Evolutionary conservation across 148 eudicot genomes (phyloP).

Genomic region (Persicaria maculosa): DNA sequence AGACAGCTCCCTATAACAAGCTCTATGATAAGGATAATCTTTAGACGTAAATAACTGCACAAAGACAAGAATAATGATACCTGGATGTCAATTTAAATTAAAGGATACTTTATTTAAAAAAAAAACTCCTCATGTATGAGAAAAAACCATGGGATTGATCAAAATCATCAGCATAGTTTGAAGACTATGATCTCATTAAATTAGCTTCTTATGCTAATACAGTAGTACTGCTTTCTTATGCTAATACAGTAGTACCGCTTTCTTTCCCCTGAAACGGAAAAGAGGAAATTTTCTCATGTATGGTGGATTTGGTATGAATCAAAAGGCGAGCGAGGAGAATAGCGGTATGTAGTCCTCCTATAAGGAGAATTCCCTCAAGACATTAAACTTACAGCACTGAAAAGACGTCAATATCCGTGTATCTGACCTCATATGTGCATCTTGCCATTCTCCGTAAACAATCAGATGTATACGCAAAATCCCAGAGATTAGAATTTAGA

Average conservation of each 20-base stretch:
- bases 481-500: too few species aligned
- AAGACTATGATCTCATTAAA: not conserved
- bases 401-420: conserved; percentile 79
- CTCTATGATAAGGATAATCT: conserved; percentile 62
- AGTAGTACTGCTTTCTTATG: not conserved
- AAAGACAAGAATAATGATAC: not conserved
- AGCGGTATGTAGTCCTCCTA: conserved; percentile 77
- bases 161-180: not conserved
- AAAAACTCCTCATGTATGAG: not conserved
- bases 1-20: conserved; percentile 74
- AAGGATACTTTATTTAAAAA: not conserved
- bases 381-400: conserved; percentile 91
- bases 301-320: conserved; percentile 78
- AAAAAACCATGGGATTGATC: too few species aligned
- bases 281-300: conserved; percentile 83
- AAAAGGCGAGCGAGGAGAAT: conserved; percentile 87
- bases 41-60: conserved; percentile 69
- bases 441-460: too few species aligned
- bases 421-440: too few species aligned
- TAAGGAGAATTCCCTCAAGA: conserved; percentile 76
- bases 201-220: not conserved
- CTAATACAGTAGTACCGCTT: not conserved
- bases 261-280: conserved; percentile 69
- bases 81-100: not conserved
- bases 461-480: too few species aligned